These are phyloP conservation scores for Crithidia acanthocephali DNA, from an alignment of 208 protist species.

Conservation along the genomic window DNA sequence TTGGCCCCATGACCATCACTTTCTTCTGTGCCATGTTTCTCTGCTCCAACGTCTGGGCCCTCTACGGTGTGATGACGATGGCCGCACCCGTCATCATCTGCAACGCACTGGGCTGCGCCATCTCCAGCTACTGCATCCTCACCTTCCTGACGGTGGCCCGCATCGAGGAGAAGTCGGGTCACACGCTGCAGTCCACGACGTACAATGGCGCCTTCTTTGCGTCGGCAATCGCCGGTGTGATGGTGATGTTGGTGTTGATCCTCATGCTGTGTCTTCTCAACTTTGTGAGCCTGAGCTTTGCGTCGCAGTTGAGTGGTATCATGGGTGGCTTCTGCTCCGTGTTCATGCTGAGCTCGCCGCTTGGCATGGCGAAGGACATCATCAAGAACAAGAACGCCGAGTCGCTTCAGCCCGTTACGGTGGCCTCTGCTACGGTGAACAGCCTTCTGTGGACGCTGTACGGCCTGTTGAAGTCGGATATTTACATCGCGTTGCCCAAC, in stretches of 20 bases:
- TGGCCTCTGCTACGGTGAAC: conserved; percentile 57
- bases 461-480: conserved; percentile 47
- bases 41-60: conserved; percentile 63
- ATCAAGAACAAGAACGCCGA: conserved; percentile 66
- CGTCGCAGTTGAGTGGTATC: conserved; percentile 46
- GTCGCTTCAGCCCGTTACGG: conserved; percentile 49
- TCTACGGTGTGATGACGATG: conserved; percentile 52
- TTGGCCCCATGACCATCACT: conserved; percentile 64
- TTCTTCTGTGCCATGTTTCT: conserved; percentile 73
- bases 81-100: conserved; percentile 53
- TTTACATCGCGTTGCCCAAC: conserved; percentile 57
- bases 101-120: conserved; percentile 48
- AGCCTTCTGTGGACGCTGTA: conserved; percentile 66
- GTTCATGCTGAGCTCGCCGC: conserved; percentile 73
- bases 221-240: conserved; percentile 2
- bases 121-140: conserved; percentile 61
- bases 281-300: conserved; percentile 19
- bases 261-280: conserved; percentile 44
- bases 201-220: conserved; percentile 35
- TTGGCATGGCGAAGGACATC: conserved; percentile 58
- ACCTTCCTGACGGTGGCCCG: conserved; percentile 17
- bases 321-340: conserved; percentile 53
- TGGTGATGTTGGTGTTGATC: conserved; percentile 21
- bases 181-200: conserved; percentile 41
- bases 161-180: conserved; percentile 39